A percentile compares a stretch with the other conserved stretches of the same genome.
phyloP scores from a whole-genome alignment of 169 alveolate species.

The Fabrea salina region DNA sequence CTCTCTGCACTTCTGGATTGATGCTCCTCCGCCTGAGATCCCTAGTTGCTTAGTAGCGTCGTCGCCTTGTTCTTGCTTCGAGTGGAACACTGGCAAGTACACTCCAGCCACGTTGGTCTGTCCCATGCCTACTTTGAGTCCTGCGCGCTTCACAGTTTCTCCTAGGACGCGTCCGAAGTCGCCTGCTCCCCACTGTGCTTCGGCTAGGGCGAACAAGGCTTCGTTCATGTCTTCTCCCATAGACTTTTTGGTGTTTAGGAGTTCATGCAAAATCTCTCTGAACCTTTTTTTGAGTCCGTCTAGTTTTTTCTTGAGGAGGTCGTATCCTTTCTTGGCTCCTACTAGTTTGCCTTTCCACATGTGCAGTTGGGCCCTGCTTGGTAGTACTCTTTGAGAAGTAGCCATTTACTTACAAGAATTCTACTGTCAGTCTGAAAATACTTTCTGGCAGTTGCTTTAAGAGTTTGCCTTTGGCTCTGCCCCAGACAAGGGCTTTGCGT shows the following conservation, averaged over 20 bases:
- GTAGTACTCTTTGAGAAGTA: constrained; percentile 54
- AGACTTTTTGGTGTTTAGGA: constrained; percentile 82
- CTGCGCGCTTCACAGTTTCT: constrained; percentile 63
- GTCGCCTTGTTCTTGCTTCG: constrained; percentile 53
- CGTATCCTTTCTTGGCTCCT: constrained; percentile 93
- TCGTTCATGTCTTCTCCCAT: constrained; percentile 89
- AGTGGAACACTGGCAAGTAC: constrained; percentile 59
- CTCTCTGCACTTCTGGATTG: constrained; percentile 59
- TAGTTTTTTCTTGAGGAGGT: constrained; percentile 90
- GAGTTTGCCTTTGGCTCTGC: too few relatives aligned
- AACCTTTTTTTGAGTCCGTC: constrained; percentile 92
- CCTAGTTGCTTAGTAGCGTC: constrained; percentile 52
- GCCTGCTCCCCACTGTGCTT: constrained; percentile 95
- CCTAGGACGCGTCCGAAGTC: constrained; percentile 79
- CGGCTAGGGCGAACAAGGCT: constrained; percentile 90
- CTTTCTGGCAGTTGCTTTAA: too few relatives aligned
- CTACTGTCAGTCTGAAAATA: too few relatives aligned
- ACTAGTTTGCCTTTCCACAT: constrained; percentile 44
- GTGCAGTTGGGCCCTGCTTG: constrained; percentile 57
- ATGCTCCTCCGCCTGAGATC: constrained; percentile 76
- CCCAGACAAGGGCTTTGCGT: too few relatives aligned
- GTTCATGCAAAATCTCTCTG: constrained; percentile 87
- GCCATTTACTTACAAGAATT: constrained; percentile 1
- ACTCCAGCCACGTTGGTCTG: constrained; percentile 71
- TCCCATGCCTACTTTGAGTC: constrained; percentile 44